These are phyloP conservation scores for Ustilago lituana DNA, from an alignment of 1,284 basidiomycete genomes.

Conservation along the genomic window DNA sequence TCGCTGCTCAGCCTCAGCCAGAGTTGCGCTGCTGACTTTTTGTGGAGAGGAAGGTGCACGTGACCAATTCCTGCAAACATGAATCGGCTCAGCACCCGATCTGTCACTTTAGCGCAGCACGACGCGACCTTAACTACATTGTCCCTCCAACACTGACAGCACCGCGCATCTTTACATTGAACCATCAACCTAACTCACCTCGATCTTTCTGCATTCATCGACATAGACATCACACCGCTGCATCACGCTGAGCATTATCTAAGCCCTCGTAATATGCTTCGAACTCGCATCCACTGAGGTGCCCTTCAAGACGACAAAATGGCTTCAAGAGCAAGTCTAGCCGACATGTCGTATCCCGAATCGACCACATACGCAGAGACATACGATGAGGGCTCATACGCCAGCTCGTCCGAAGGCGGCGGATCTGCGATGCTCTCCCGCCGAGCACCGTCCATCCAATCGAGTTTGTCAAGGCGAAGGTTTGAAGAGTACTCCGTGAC, in stretches of 20 bases:
- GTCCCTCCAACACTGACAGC: conserved; percentile 13
- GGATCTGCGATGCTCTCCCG: conserved; percentile 48
- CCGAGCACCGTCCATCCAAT: conserved; percentile 42
- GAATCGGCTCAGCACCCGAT: conserved; percentile 10
- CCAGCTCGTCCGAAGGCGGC: conserved; percentile 48
- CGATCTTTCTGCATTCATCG: no score
- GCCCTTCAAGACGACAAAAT: conserved; percentile 8
- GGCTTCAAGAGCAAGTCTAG: conserved; percentile 28
- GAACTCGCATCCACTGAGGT: no score
- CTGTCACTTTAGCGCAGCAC: conserved; percentile 10
- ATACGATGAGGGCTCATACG: conserved; percentile 37
- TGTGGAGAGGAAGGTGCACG: conserved; percentile 11
- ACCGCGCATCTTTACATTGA: not conserved
- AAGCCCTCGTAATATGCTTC: no score
- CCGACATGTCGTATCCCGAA: conserved; percentile 36
- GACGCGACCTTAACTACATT: conserved; percentile 28
- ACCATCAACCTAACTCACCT: no score
- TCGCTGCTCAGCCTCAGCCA: not conserved
- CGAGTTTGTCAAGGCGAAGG: conserved; percentile 27
- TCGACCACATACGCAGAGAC: conserved; percentile 40
- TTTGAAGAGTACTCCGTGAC: conserved; percentile 43
- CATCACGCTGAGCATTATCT: no score
- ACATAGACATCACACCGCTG: no score
- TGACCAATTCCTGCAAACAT: conserved; percentile 6
- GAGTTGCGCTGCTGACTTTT: conserved; percentile 4